Evolutionary conservation across 306 rosid genomes (phyloP).

Genomic region (Fragaria ananassa): DNA sequence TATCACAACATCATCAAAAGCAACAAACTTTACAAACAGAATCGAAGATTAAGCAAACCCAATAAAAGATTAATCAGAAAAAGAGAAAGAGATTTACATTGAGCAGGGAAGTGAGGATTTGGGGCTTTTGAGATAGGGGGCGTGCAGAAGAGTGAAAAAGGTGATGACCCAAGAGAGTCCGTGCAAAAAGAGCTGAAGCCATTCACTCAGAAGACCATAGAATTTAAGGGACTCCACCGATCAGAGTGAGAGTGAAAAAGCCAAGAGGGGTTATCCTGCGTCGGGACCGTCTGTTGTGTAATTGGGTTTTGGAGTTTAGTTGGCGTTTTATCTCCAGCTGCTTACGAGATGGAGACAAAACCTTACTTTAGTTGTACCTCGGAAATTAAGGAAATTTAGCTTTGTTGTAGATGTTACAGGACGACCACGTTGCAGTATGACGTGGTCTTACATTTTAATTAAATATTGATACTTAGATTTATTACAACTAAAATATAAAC

Average conservation of each 20-base stretch:
- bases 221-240: neutral
- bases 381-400: neutral
- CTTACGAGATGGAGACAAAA: neutral
- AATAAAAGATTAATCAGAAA: constrained; percentile 12
- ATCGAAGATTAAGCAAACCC: constrained; percentile 19
- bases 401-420: too few relatives aligned
- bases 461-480: too few relatives aligned
- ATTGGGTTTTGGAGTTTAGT: neutral
- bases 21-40: neutral
- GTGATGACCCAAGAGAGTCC: constrained; percentile 51
- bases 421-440: too few relatives aligned
- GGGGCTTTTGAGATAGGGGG: constrained; percentile 41
- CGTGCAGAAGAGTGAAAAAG: constrained; percentile 43
- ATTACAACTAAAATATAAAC: too few relatives aligned
- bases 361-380: neutral
- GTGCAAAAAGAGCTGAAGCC: constrained; percentile 66
- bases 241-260: constrained; percentile 16
- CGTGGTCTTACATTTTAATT: too few relatives aligned
- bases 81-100: constrained; percentile 39
- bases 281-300: neutral
- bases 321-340: constrained; percentile 1
- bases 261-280: neutral
- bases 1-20: neutral
- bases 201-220: constrained; percentile 41
- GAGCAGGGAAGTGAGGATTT: constrained; percentile 46